Evolutionary conservation across 805 yeast genomes (phyloP).

Genomic region (Candida qinlingensis): DNA sequence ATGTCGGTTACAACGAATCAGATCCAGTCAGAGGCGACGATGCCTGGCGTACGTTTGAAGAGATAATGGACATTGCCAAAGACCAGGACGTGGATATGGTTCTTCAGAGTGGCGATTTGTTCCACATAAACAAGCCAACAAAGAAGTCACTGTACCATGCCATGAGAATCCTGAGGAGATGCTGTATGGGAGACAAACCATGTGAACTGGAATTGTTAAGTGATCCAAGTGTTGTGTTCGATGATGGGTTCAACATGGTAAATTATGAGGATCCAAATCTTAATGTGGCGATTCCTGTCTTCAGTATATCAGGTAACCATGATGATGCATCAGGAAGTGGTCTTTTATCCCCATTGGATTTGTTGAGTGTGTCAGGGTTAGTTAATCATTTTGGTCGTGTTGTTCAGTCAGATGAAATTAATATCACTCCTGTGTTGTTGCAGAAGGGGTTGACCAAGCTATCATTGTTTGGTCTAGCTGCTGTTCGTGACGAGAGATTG

Average conservation of each 20-base stretch:
- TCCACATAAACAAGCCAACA: conserved; percentile 85
- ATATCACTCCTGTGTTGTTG: conserved; percentile 69
- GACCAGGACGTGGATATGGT: conserved; percentile 79
- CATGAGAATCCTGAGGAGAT: conserved; percentile 58
- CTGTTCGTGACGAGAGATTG: conserved; percentile 83
- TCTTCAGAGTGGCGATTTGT: conserved; percentile 87
- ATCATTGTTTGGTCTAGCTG: conserved; percentile 85
- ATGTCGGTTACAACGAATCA: conserved; percentile 86
- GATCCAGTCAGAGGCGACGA: conserved; percentile 91
- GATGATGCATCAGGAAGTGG: conserved; percentile 93
- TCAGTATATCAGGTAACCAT: conserved; percentile 93
- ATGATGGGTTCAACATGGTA: conserved; percentile 61
- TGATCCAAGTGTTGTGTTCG: conserved; percentile 64
- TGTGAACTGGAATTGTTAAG: conserved; percentile 78
- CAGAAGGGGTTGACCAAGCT: conserved; percentile 78
- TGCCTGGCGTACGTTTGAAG: conserved; percentile 82
- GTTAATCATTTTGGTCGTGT: conserved; percentile 88
- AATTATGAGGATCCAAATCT: conserved; percentile 89
- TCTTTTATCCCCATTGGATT: conserved; percentile 78
- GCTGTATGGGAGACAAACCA: conserved; percentile 83
- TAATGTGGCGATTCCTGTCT: conserved; percentile 84
- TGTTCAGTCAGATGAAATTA: conserved; percentile 66
- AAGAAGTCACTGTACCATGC: conserved; percentile 84
- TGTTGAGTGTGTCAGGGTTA: conserved; percentile 74
- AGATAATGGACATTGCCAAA: conserved; percentile 67